Base-by-base conservation (phyloP, 2,329 filamentous ascomycete genomes). In the Huntiella abstrusa region DNA sequence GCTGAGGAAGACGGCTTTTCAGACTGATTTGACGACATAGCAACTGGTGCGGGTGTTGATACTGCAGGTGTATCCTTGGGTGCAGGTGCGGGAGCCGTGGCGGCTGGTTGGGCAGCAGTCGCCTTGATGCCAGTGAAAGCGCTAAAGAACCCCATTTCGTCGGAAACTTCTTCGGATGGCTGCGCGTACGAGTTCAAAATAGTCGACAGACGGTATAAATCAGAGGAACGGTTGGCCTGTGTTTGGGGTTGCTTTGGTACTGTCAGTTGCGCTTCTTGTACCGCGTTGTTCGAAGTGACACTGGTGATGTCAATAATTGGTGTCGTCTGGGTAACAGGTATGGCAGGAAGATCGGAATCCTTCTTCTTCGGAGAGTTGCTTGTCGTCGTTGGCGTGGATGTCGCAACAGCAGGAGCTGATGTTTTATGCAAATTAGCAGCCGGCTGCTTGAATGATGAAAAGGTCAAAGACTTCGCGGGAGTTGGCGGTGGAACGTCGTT, bases 151-250 rank as follows among this genome's bases (percentile, higher is more conserved):
- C 41, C 41, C 41, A 43, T 43, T 35, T 41, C 40, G 47, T 51
- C 37, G 28, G 34, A 12, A 22, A 28, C 22, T 32, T 66, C 67
- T 38, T 63, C 64, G 5, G 64, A 65, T 40, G 62, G 65, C 51
- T 62, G 59, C 43, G 68, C 68, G 54, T 75, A 75, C 15, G 71
- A 70, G 8, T 69, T 73, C 33, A 75, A 53, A 8, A 75, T 58
- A 55, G 70, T 75, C 11, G 65, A 70, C 44, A 75, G 58, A 7
- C 71, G 65, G 12, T 33, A 46, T 16, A 32, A 19, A 13, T 49
- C 48, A 37, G 68, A 67, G 33, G 43, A 19, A 3, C 56, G 58
- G 40, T 55, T 28, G 22, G 22, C 22, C 8, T 28, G 22, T 28
- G 22, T 28, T 28, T 28, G 22, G 12, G 19, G 28, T 46, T 53